Conservation (phyloP, 257 asterid species). For the Nicotiana undulata region DNA sequence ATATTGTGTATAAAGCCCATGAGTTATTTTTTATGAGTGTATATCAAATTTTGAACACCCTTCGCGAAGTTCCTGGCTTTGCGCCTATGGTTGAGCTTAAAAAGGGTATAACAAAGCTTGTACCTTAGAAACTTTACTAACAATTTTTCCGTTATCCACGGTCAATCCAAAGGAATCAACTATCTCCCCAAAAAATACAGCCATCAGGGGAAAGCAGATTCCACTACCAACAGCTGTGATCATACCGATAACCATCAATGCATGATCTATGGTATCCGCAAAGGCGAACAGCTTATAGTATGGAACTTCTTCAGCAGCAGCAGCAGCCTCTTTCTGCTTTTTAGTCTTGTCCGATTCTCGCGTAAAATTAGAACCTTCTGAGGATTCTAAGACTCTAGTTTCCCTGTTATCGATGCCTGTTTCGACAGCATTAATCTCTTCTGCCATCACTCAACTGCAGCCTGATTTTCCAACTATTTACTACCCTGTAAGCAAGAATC, state of each 20-base stretch:
- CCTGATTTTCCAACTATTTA: neutral
- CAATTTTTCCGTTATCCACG: constrained; percentile 10
- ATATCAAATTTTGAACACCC: too few species aligned
- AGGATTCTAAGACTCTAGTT: neutral
- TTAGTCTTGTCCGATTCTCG: neutral
- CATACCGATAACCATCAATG: constrained; percentile 57
- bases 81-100: neutral
- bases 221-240: constrained; percentile 69
- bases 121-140: constrained; percentile 53
- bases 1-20: too few species aligned
- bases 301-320: constrained; percentile 30
- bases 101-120: neutral
- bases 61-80: too few species aligned
- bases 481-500: neutral
- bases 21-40: too few species aligned
- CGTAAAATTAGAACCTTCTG: neutral
- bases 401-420: neutral
- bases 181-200: constrained; percentile 62
- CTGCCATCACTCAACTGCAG: neutral
- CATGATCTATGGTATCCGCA: constrained; percentile 46
- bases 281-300: constrained; percentile 60
- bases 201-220: constrained; percentile 59
- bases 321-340: constrained; percentile 11
- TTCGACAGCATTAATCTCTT: neutral
- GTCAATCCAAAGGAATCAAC: constrained; percentile 56